phyloP scores from a whole-genome alignment of 495 filamentous ascomycete genomes.

The Penicillium lividum region DNA sequence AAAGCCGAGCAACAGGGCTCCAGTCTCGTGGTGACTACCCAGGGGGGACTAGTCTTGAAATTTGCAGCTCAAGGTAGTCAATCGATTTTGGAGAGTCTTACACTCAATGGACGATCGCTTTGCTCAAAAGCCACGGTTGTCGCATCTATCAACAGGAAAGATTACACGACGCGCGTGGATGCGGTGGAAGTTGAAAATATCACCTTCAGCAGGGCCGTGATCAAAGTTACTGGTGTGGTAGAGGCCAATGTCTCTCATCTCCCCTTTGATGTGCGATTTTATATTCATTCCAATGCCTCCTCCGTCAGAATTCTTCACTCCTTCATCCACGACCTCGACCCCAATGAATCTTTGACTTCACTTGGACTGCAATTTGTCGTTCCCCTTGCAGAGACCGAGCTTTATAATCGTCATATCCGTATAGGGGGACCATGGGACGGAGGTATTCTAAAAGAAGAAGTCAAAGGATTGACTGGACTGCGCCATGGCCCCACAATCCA shows the following conservation, averaged over 20 bases:
- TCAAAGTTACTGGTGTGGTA: slow-evolving; percentile 17
- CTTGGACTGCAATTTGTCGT: slow-evolving; percentile 40
- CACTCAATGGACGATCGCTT: slow-evolving; percentile 6
- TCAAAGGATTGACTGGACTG: slow-evolving; percentile 42
- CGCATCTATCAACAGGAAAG: slow-evolving; percentile 15
- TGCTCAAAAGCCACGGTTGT: slow-evolving; percentile 18
- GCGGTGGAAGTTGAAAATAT: slow-evolving; percentile 16
- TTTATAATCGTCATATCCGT: slow-evolving; percentile 43
- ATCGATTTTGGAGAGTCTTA: slow-evolving; percentile 12
- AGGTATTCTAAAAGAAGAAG: slow-evolving; percentile 38
- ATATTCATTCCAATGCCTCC: slow-evolving; percentile 38
- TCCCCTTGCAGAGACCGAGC: slow-evolving; percentile 33
- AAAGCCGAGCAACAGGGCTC: neutral
- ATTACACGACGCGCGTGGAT: slow-evolving; percentile 9
- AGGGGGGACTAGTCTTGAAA: slow-evolving; percentile 8
- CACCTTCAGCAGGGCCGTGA: slow-evolving; percentile 12
- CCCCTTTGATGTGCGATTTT: slow-evolving; percentile 45
- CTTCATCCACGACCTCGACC: slow-evolving; percentile 34
- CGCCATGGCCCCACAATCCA: slow-evolving; percentile 35
- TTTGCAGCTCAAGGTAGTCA: slow-evolving; percentile 11
- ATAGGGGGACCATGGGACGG: slow-evolving; percentile 38
- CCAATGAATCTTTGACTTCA: slow-evolving; percentile 34
- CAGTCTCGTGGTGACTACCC: slow-evolving; percentile 1
- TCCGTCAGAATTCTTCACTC: slow-evolving; percentile 36
- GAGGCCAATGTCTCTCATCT: slow-evolving; percentile 17